Evolutionary conservation across 306 rosid species (phyloP).

Genomic region (Hippophae gyantsensis): DNA sequence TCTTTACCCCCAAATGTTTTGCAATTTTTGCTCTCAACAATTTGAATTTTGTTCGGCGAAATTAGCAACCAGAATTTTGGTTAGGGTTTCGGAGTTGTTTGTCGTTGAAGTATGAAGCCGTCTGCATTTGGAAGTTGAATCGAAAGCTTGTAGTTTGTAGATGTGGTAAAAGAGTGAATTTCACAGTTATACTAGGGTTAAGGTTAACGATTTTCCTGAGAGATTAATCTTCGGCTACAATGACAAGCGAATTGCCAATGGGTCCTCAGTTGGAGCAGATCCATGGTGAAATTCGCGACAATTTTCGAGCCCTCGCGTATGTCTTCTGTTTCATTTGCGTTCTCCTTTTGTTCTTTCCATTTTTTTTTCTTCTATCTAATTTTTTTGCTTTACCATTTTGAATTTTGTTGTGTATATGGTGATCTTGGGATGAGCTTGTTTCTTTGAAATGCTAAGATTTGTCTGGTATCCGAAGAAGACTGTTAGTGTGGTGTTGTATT

Average conservation of each 20-base stretch:
- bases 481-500: neutral
- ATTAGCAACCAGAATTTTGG: no score
- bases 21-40: no score
- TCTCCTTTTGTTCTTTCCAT: neutral
- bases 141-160: neutral
- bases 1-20: no score
- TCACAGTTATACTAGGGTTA: neutral
- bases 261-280: constrained; percentile 91
- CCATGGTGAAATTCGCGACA: constrained; percentile 91
- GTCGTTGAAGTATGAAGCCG: no score
- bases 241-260: constrained; percentile 76
- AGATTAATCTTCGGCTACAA: constrained; percentile 25
- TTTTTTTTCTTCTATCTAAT: neutral
- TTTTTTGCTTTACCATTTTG: neutral
- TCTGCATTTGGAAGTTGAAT: neutral
- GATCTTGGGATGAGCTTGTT: neutral
- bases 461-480: neutral
- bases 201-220: neutral
- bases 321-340: constrained; percentile 13
- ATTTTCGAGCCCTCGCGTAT: constrained; percentile 87
- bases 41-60: no score
- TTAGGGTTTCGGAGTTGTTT: no score
- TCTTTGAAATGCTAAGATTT: neutral
- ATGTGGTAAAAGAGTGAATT: neutral
- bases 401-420: neutral